These are phyloP conservation scores for Geosmithia morbida DNA, from an alignment of 2,329 filamentous ascomycete genomes.

Conservation along the genomic window DNA sequence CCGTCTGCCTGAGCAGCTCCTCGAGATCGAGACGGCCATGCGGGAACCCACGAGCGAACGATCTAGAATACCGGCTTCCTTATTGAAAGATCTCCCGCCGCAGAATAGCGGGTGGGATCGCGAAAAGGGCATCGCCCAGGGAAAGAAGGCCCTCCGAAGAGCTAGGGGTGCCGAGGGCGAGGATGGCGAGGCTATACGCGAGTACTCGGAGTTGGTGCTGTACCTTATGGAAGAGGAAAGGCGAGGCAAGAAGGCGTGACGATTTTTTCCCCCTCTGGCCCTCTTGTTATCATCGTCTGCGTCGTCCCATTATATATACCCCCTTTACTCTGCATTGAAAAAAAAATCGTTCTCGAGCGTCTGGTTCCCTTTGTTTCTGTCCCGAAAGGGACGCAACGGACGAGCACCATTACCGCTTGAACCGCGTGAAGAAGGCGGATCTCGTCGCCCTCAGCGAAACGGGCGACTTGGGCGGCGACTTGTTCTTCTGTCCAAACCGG, in stretches of 20 bases:
- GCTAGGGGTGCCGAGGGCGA: slow-evolving; percentile 34
- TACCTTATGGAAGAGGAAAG: slow-evolving; percentile 24
- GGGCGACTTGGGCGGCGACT: slow-evolving; percentile 2
- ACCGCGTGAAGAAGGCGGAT: slow-evolving; percentile 25
- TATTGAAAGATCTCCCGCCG: slow-evolving; percentile 15
- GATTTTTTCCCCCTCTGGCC: not conserved
- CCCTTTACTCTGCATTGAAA: not conserved
- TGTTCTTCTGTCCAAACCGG: slow-evolving; percentile 15
- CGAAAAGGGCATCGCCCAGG: slow-evolving; percentile 42
- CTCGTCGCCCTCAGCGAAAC: slow-evolving; percentile 17
- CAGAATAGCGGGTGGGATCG: slow-evolving; percentile 33
- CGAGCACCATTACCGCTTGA: slow-evolving; percentile 24
- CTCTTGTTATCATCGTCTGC: not conserved
- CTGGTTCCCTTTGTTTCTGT: too few relatives aligned
- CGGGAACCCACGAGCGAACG: slow-evolving; percentile 18
- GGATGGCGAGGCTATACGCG: slow-evolving; percentile 43
- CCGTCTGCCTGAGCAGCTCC: slow-evolving; percentile 27
- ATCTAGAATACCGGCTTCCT: slow-evolving; percentile 14
- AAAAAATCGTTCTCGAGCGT: not conserved
- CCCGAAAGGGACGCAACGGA: too few relatives aligned
- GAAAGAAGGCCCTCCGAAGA: slow-evolving; percentile 35
- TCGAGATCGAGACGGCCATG: slow-evolving; percentile 33
- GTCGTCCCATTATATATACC: too few relatives aligned
- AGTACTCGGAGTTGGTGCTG: slow-evolving; percentile 44
- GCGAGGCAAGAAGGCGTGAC: not conserved